These are phyloP conservation scores for Coelastrella sp. DNA, from an alignment of 139 green algal genomes.

Conservation along the genomic window DNA sequence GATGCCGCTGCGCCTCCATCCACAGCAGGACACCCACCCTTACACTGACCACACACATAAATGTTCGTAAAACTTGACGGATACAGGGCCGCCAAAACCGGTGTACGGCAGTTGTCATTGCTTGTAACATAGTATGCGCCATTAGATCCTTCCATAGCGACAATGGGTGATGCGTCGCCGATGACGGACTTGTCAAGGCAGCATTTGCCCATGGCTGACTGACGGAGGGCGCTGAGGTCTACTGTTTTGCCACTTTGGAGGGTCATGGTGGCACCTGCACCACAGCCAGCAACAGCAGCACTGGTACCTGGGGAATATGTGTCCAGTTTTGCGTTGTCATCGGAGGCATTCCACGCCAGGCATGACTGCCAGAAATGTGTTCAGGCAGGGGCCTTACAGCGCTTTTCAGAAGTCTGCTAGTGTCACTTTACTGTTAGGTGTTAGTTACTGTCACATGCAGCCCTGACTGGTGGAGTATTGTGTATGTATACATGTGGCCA, in stretches of 20 bases:
- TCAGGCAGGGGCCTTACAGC: too few species aligned
- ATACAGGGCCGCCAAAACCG: background rate
- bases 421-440: too few species aligned
- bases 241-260: background rate
- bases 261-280: background rate
- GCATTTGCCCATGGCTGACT: background rate
- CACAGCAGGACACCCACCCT: background rate
- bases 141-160: background rate
- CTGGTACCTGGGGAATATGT: background rate
- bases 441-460: too few species aligned
- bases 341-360: too few species aligned
- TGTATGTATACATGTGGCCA: too few species aligned
- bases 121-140: background rate
- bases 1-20: background rate
- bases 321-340: too few species aligned
- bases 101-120: background rate
- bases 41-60: conserved; percentile 4
- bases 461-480: too few species aligned
- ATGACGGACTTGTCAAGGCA: background rate
- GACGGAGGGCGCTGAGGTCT: background rate
- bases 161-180: background rate
- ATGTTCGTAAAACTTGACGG: background rate
- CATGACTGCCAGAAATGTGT: too few species aligned
- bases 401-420: too few species aligned
- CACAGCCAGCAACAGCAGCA: background rate